A percentile compares a stretch with the other conserved stretches of the same genome.
Evolutionary conservation across 108 stramenopile genomes (phyloP).

Genomic region (Fistulifera solaris): DNA sequence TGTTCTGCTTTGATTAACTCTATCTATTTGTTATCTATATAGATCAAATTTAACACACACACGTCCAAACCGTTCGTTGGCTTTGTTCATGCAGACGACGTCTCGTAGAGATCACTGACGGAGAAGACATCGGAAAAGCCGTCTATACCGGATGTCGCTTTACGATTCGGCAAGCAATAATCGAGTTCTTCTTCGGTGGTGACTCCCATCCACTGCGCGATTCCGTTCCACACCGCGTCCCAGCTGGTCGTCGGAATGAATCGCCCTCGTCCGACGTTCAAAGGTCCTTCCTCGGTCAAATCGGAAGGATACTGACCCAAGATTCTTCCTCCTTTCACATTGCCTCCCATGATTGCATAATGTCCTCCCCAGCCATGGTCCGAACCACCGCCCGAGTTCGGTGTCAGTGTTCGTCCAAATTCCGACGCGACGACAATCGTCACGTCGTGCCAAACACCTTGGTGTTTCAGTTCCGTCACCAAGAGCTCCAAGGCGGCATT

Average conservation of each 20-base stretch:
- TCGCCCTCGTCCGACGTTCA: conserved; percentile 40
- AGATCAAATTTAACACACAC: too few species aligned
- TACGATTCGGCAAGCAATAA: conserved; percentile 3
- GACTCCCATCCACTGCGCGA: conserved; percentile 19
- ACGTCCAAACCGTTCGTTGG: too few species aligned
- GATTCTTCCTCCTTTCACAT: conserved; percentile 42
- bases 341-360: conserved; percentile 42
- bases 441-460: conserved; percentile 37
- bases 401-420: conserved; percentile 60
- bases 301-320: conserved; percentile 47
- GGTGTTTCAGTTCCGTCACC: conserved; percentile 19
- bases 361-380: conserved; percentile 72
- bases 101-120: too few species aligned
- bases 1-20: too few species aligned
- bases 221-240: conserved; percentile 50
- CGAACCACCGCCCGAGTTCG: conserved; percentile 54
- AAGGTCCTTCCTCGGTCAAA: conserved; percentile 22
- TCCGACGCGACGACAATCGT: conserved; percentile 45
- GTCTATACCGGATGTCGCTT: too few species aligned
- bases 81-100: too few species aligned
- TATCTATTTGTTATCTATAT: too few species aligned
- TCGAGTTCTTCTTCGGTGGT: neutral
- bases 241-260: conserved; percentile 59
- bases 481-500: conserved; percentile 26
- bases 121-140: too few species aligned